Conservation (phyloP, 2,329 filamentous ascomycete genomes). For the Pestalotiopsis fici region DNA sequence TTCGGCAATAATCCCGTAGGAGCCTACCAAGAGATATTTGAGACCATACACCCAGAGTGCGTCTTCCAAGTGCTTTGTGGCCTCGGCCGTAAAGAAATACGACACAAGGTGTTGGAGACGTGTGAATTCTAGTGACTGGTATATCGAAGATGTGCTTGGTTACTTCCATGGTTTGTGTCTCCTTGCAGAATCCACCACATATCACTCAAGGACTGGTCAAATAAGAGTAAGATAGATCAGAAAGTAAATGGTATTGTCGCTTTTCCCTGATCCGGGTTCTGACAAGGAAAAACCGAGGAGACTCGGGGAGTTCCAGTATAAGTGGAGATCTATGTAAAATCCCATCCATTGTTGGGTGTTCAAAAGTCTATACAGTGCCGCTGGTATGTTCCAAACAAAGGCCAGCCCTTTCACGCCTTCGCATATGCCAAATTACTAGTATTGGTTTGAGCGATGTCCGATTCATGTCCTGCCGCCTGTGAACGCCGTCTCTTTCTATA, state of each 20-base stretch:
- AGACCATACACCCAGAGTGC: no score
- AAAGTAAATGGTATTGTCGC: conserved; percentile 10
- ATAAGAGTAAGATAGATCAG: not conserved
- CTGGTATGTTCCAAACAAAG: conserved; percentile 15
- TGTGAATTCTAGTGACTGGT: no score
- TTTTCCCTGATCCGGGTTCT: conserved; percentile 8
- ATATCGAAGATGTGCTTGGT: no score
- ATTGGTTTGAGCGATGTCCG: conserved; percentile 11
- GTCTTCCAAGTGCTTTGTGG: not conserved
- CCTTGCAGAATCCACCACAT: no score
- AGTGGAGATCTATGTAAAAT: conserved; percentile 22
- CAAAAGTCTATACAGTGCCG: conserved; percentile 24
- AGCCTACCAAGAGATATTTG: not conserved
- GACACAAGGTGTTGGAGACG: no score
- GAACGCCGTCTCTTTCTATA: conserved; percentile 31
- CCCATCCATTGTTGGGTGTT: conserved; percentile 25
- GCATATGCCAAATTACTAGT: conserved; percentile 23
- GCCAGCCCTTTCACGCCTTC: conserved; percentile 12
- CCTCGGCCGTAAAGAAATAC: no score
- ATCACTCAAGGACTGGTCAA: no score
- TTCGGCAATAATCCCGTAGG: not conserved
- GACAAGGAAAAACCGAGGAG: not conserved
- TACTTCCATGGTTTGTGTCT: no score
- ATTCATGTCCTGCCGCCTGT: conserved; percentile 6
- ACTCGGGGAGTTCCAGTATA: conserved; percentile 14